Conservation (phyloP, 1,139 yeast species). For the Schwanniomyces etchellsii region DNA sequence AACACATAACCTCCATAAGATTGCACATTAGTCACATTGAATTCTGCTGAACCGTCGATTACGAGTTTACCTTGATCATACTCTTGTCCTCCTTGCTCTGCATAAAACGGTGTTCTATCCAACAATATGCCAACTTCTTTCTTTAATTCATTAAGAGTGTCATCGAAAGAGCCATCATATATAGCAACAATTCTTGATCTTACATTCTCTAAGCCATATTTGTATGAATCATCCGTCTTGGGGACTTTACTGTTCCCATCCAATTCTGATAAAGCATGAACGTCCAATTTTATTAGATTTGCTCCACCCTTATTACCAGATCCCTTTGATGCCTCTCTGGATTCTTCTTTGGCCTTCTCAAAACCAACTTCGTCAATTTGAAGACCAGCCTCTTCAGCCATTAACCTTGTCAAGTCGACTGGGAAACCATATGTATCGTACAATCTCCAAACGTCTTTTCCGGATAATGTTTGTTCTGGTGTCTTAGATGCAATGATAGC, state of each 20-base stretch:
- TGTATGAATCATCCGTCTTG: slow-evolving; percentile 76
- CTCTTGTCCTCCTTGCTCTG: slow-evolving; percentile 99
- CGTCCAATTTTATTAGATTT: slow-evolving; percentile 72
- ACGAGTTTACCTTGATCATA: slow-evolving; percentile 91
- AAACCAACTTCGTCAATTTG: slow-evolving; percentile 88
- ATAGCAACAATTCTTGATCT: slow-evolving; percentile 65
- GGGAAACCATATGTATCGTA: slow-evolving; percentile 99
- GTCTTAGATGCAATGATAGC: slow-evolving; percentile 77
- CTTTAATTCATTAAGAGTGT: slow-evolving; percentile 33
- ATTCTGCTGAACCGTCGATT: slow-evolving; percentile 82
- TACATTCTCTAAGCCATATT: slow-evolving; percentile 62
- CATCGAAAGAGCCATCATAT: slow-evolving; percentile 63
- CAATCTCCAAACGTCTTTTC: slow-evolving; percentile 96
- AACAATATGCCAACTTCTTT: slow-evolving; percentile 73
- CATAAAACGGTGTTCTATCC: slow-evolving; percentile 91
- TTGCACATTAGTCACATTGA: slow-evolving; percentile 88
- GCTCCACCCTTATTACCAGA: slow-evolving; percentile 60
- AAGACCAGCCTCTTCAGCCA: slow-evolving; percentile 98
- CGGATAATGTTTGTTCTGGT: slow-evolving; percentile 72
- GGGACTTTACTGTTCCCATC: slow-evolving; percentile 55
- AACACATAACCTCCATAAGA: slow-evolving; percentile 89
- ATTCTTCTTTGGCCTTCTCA: slow-evolving; percentile 81
- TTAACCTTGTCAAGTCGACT: slow-evolving; percentile 90
- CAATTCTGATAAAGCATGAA: slow-evolving; percentile 73
- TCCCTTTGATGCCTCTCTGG: slow-evolving; percentile 94